Evolutionary conservation across 345 rosid genomes (phyloP).

Genomic region (Mallotus nudiflorus): DNA sequence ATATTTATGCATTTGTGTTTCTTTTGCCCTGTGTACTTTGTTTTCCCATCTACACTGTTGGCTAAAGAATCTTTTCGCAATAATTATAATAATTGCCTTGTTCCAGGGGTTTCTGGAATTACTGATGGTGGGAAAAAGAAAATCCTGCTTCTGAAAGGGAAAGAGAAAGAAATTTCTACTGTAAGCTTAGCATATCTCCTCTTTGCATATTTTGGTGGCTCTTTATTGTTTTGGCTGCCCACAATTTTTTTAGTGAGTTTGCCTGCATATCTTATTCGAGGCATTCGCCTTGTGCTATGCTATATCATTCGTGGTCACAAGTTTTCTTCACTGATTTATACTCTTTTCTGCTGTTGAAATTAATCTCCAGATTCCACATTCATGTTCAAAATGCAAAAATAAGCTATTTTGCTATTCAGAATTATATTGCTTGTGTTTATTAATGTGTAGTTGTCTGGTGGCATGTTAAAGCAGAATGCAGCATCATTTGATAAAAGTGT

Average conservation of each 20-base stretch:
- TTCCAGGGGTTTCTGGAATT: conserved; percentile 45
- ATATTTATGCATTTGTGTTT: not conserved
- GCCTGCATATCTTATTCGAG: not conserved
- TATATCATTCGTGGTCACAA: not conserved
- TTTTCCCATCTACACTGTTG: too few relatives aligned
- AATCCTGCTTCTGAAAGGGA: conserved; percentile 58
- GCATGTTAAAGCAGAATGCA: conserved; percentile 27
- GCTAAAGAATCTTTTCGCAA: not conserved
- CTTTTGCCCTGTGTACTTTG: not conserved
- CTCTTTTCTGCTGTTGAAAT: not conserved
- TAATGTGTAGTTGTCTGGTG: conserved; percentile 30
- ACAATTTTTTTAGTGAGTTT: not conserved
- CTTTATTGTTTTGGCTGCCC: not conserved
- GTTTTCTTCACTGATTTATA: not conserved
- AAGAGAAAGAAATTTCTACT: conserved; percentile 52
- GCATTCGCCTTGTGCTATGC: not conserved
- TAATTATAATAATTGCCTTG: conserved; percentile 5
- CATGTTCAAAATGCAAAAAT: not conserved
- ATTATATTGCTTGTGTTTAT: not conserved
- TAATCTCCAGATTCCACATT: not conserved
- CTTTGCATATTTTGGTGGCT: conserved; percentile 11
- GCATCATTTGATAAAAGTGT: conserved; percentile 36
- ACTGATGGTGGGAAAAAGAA: conserved; percentile 49
- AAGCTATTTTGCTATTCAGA: not conserved
- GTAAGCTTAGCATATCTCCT: conserved; percentile 37